Evolutionary conservation across 345 rosid species (phyloP).

Genomic region (Laguncularia racemosa): DNA sequence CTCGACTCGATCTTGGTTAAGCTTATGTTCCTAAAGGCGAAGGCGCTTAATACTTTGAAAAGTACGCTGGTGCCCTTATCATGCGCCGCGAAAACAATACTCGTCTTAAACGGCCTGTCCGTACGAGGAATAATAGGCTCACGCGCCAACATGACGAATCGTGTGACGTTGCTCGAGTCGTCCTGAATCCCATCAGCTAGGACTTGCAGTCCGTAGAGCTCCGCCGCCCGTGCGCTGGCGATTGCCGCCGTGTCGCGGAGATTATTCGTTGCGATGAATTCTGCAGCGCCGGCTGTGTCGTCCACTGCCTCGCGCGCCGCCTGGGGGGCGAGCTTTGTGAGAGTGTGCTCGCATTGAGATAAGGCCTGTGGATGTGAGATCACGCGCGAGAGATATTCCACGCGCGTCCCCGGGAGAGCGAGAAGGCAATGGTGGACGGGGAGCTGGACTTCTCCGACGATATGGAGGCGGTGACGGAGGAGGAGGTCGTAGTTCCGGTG

Average conservation of each 20-base stretch:
- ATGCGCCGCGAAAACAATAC: conserved; percentile 49
- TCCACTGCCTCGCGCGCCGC: conserved; percentile 89
- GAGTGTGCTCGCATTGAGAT: conserved; percentile 79
- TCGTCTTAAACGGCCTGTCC: conserved; percentile 45
- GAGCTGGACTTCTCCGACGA: conserved; percentile 92
- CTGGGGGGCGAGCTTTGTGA: conserved; percentile 71
- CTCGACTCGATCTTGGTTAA: conserved; percentile 47
- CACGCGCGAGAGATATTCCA: conserved; percentile 74
- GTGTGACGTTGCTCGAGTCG: conserved; percentile 42
- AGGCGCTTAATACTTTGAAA: conserved; percentile 47
- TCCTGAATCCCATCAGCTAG: conserved; percentile 58
- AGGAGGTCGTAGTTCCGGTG: conserved; percentile 94
- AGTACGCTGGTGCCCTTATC: conserved; percentile 46
- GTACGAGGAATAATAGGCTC: conserved; percentile 48
- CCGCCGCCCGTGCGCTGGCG: conserved; percentile 92
- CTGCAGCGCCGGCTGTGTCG: conserved; percentile 94
- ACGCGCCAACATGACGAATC: conserved; percentile 49
- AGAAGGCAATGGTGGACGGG: conserved; percentile 93
- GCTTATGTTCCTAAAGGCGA: conserved; percentile 42
- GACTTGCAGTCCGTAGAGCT: conserved; percentile 68
- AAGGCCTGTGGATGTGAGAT: conserved; percentile 97
- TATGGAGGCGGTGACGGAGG: conserved; percentile 95
- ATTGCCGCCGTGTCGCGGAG: conserved; percentile 86
- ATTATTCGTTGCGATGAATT: conserved; percentile 64
- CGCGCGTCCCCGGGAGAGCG: conserved; percentile 86